Evolutionary conservation across 2,329 filamentous ascomycete genomes (phyloP), one percentile per base, ranked within the genome.

Genomic region (Aspergillus amoenus): DNA sequence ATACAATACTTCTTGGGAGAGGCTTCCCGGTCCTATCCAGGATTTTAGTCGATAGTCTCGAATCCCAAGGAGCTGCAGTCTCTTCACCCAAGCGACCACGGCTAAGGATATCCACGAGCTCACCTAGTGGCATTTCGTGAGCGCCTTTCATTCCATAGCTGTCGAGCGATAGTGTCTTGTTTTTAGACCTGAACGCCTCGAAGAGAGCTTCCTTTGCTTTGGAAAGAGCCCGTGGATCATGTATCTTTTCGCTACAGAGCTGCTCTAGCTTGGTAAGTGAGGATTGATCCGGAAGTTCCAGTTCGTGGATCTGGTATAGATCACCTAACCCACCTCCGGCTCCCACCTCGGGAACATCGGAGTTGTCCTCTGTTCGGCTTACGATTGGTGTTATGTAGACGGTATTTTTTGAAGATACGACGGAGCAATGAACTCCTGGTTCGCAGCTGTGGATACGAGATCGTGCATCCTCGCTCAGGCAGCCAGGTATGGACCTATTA

Each of bases 391-490:
- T 85, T 52, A 97, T 93, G 68, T 84, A 87, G 6, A 97, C 88
- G 0, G 89, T 82, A 69, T 79, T 63, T 68, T 70, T 47, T 76
- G 78, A 70, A 39, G 76, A 76, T 50, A 73, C 70, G 9, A 63
- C 70, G 6, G 70, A 69, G 61, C 78, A 87, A 63, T 68, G 66
- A 15, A 72, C 65, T 13, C 87, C 89, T 61, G 85, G 88, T 67
- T 96, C 92, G 64, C 93, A 97, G 67, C 91, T 95, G 71, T 97
- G 93, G 6, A 97, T 79, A 2, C 88, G 84, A 0, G 84, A 85
- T 18, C 78, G 76, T 22, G 82, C 71, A 22, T 88, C 78, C 0
- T 77, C 76, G 0, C 90, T 95, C 24, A 97, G 76, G 66, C 88
- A 94, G 3, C 92, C 92, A 0, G 81, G 72, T 32, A 89, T 84